Percentiles rank a stretch among this genome's conserved stretches.
phyloP scores from a whole-genome alignment of 441 rosid species.

The Mallotus japonicus region DNA sequence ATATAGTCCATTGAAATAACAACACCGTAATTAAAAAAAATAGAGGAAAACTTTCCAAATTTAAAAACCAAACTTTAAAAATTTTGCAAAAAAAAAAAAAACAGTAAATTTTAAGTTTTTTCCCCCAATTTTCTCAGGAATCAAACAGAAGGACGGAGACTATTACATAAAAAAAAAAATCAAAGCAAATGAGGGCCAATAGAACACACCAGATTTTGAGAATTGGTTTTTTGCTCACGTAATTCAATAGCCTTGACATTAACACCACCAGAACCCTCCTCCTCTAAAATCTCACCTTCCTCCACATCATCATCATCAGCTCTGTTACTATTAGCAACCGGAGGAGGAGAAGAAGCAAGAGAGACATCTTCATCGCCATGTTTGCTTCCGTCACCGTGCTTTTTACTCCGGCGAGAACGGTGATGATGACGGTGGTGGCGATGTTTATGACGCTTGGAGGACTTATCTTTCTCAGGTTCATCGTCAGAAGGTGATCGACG shows the following conservation, averaged over 20 bases:
- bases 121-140: conserved; percentile 25
- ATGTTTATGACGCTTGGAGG: conserved; percentile 76
- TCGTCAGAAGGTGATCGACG: conserved; percentile 51
- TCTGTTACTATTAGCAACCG: conserved; percentile 12
- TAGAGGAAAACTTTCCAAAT: not conserved
- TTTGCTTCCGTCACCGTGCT: conserved; percentile 48
- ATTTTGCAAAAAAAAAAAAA: no score
- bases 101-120: not conserved
- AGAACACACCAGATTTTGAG: conserved; percentile 71
- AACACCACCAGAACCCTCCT: conserved; percentile 36
- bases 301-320: conserved; percentile 75
- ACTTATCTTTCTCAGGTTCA: conserved; percentile 46
- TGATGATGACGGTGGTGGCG: conserved; percentile 66
- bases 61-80: not conserved
- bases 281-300: conserved; percentile 98
- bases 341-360: conserved; percentile 23
- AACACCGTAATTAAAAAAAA: not conserved
- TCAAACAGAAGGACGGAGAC: conserved; percentile 30
- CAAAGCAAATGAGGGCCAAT: conserved; percentile 25
- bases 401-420: conserved; percentile 66
- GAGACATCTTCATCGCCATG: conserved; percentile 30
- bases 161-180: conserved; percentile 3
- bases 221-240: conserved; percentile 3
- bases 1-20: conserved; percentile 24
- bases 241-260: conserved; percentile 27